Evolutionary conservation across 108 stramenopile genomes (phyloP).

Genomic region (Nannochloropsis salina): DNA sequence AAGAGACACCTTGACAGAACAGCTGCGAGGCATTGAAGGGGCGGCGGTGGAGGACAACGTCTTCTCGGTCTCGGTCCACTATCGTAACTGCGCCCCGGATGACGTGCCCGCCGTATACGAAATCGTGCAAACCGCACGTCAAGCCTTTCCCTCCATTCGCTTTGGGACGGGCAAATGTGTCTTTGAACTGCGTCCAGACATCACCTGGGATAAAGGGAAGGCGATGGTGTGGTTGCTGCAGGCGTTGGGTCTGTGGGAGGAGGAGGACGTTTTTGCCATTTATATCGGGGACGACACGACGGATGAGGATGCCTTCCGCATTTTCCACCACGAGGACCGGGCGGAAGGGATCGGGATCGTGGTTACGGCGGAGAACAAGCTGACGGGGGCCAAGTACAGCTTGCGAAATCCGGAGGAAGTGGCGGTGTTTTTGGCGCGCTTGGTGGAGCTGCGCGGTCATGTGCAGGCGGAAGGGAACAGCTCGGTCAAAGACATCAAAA

Average conservation of each 20-base stretch:
- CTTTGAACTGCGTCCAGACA: conserved; percentile 49
- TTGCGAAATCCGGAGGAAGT: conserved; percentile 40
- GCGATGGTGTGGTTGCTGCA: conserved; percentile 48
- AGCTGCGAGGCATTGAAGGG: conserved; percentile 25
- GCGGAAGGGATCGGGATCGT: conserved; percentile 42
- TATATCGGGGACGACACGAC: conserved; percentile 47
- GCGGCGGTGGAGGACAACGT: conserved; percentile 49
- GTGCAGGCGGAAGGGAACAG: conserved; percentile 4
- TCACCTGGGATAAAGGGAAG: conserved; percentile 47
- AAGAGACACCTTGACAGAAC: conserved; percentile 21
- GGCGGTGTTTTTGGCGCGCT: conserved; percentile 25
- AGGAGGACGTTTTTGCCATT: conserved; percentile 36
- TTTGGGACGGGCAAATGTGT: conserved; percentile 40
- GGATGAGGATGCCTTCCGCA: conserved; percentile 43
- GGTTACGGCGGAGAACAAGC: conserved; percentile 44
- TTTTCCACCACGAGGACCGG: conserved; percentile 22
- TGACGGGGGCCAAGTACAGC: conserved; percentile 39
- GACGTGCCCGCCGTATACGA: conserved; percentile 39
- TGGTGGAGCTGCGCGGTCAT: conserved; percentile 20
- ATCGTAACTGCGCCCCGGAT: conserved; percentile 36
- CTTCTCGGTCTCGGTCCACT: conserved; percentile 48
- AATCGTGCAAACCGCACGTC: conserved; percentile 20
- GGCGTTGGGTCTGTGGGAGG: conserved; percentile 28
- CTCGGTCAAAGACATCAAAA: neutral
- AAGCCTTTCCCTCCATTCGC: conserved; percentile 28